Evolutionary conservation across 148 eudicot species (phyloP), one percentile per base, ranked within the genome.

Genomic region (Selenicereus undatus): DNA sequence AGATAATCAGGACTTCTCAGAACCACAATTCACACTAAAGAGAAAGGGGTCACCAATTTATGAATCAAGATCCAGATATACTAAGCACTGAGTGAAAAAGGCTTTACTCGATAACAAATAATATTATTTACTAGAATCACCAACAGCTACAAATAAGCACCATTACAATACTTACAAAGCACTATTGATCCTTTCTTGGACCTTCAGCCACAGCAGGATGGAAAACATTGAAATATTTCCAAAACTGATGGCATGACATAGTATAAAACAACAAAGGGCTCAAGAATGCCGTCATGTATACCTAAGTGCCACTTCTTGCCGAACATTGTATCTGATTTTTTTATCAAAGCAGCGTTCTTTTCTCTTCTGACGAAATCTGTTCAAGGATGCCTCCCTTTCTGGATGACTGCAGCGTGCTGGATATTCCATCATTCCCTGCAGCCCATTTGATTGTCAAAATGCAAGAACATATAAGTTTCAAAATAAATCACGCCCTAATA

Each of bases 261-360:
- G 64, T 32, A 73, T 64, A 76, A 69, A 60, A n/a, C 42, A 77
- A 50, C 29, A 22, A 35, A 24, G 73, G 14, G n/a, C n/a, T 16
- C 20, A 27, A 51, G 8, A 3, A 32, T 32, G 12, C 24, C 20
- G 26, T 12, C 26, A 74, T 56, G 32, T 83, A 75, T 89, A 94
- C 98, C 93, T 90, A 51, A 88, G 93, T 39, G 98, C 98, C 75
- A 94, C 98, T 89, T 94, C 98, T 84, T 94, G 91, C 22, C 98
- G 89, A 70, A 93, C 97, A 76, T 82, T 89, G 78, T 94, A 94
- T 54, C 98, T 89, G 71, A 94, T 91, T 84, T 91, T 93, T 87
- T 94, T 93, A 48, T 94, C 98, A 87, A 93, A 94, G 78, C 92
- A 88, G 79, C 98, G 87, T 72, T 93, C 98, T 84, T 93, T 94